A percentile compares a stretch with the other conserved stretches of the same genome.
Evolutionary conservation across 2,329 filamentous ascomycete genomes (phyloP).

Genomic region (Coniochaeta prunicola): DNA sequence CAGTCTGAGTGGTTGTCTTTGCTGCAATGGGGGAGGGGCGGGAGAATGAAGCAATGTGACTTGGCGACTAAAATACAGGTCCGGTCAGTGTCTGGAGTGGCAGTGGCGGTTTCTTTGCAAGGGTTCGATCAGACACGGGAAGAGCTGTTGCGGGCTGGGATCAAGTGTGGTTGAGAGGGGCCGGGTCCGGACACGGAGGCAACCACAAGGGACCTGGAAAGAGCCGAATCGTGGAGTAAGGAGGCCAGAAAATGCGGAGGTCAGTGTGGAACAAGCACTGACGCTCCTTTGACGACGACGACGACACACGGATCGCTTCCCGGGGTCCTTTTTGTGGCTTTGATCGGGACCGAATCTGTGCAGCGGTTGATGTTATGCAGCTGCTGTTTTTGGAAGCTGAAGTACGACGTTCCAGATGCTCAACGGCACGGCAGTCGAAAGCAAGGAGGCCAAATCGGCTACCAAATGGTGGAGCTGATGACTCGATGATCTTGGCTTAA

Average conservation of each 20-base stretch:
- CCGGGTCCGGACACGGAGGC: conserved; percentile 1
- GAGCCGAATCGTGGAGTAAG: neutral
- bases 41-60: conserved; percentile 14
- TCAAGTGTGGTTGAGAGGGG: neutral
- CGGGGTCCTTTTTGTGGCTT: neutral
- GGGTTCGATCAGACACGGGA: conserved; percentile 11
- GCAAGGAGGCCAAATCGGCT: neutral
- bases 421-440: conserved; percentile 1
- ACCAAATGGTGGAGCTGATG: neutral
- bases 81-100: conserved; percentile 9
- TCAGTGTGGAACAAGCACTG: conserved; percentile 1
- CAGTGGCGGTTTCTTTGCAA: conserved; percentile 14
- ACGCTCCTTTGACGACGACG: neutral
- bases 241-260: neutral
- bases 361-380: conserved; percentile 8
- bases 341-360: neutral
- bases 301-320: neutral
- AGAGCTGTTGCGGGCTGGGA: conserved; percentile 6
- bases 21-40: conserved; percentile 13
- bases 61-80: conserved; percentile 18
- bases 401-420: conserved; percentile 13
- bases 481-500: neutral
- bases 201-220: neutral
- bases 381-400: conserved; percentile 19
- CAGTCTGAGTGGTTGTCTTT: conserved; percentile 9